Percentiles rank a stretch among this genome's conserved stretches.
Conservation (phyloP, 305 asterid genomes). For the Fraxinus nigra region DNA sequence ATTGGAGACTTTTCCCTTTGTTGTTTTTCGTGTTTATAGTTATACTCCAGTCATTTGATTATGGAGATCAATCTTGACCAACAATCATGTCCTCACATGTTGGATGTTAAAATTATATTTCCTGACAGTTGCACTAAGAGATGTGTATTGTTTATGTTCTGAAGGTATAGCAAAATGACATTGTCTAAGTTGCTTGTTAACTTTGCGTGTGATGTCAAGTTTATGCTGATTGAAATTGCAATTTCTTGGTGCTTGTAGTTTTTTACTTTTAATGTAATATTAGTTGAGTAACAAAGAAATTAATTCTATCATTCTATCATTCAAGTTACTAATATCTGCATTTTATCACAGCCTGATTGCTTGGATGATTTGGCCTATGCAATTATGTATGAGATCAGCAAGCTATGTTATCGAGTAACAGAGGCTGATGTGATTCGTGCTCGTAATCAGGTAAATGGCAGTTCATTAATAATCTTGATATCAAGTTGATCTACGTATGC, state of each 20-base stretch:
- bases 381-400: slow-evolving; percentile 77
- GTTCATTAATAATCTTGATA: neutral
- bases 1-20: neutral
- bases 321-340: neutral
- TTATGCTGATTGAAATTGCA: neutral
- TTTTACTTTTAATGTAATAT: neutral
- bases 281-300: neutral
- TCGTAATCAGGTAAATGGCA: slow-evolving; percentile 70
- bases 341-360: slow-evolving; percentile 68
- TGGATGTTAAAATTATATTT: neutral
- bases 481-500: slow-evolving; percentile 6
- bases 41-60: neutral
- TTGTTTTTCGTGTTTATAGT: neutral
- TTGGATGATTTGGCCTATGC: slow-evolving; percentile 86
- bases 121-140: neutral
- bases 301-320: neutral
- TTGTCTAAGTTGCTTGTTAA: neutral
- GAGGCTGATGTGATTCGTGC: slow-evolving; percentile 93
- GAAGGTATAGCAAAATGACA: neutral
- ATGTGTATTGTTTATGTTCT: neutral
- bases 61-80: neutral
- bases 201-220: neutral
- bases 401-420: slow-evolving; percentile 72
- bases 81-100: neutral
- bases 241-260: neutral